These are phyloP conservation scores for Luffa aegyptiaca DNA, from an alignment of 306 rosid species.

Conservation along the genomic window DNA sequence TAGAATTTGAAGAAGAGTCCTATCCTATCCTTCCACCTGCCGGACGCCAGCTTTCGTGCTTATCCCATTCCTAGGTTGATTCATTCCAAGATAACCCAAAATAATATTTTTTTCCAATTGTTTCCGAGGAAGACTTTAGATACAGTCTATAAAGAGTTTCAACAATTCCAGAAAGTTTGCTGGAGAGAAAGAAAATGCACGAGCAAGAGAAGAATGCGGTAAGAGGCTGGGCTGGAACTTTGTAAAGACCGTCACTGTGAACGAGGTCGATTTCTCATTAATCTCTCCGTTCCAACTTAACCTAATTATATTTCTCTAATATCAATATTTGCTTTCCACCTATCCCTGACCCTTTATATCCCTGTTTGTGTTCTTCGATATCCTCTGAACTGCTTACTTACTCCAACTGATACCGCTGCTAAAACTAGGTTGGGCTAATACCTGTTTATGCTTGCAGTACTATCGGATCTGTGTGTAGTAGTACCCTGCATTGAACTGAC, in stretches of 20 bases:
- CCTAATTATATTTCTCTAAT: conserved; percentile 3
- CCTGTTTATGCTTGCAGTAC: background rate
- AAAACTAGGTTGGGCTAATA: background rate
- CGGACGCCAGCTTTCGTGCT: conserved; percentile 5
- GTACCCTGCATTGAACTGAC: background rate
- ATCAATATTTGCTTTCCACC: background rate
- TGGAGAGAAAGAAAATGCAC: background rate
- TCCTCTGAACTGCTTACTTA: background rate
- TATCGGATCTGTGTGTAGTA: background rate
- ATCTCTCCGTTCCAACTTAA: conserved; percentile 1
- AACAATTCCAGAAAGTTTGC: background rate
- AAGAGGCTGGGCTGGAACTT: background rate
- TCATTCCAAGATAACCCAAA: conserved; percentile 1
- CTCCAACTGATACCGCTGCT: background rate
- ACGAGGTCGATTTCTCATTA: conserved; percentile 10
- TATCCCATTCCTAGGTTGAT: conserved; percentile 11
- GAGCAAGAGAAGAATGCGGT: background rate
- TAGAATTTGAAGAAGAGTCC: background rate
- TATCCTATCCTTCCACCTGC: background rate
- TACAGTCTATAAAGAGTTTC: background rate
- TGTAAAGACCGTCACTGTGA: conserved; percentile 4
- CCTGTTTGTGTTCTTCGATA: background rate
- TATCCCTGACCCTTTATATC: background rate
- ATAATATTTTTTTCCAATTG: background rate
- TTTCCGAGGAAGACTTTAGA: background rate